Evolutionary conservation across 345 rosid species (phyloP).

Genomic region (Pugionium dolabratum): DNA sequence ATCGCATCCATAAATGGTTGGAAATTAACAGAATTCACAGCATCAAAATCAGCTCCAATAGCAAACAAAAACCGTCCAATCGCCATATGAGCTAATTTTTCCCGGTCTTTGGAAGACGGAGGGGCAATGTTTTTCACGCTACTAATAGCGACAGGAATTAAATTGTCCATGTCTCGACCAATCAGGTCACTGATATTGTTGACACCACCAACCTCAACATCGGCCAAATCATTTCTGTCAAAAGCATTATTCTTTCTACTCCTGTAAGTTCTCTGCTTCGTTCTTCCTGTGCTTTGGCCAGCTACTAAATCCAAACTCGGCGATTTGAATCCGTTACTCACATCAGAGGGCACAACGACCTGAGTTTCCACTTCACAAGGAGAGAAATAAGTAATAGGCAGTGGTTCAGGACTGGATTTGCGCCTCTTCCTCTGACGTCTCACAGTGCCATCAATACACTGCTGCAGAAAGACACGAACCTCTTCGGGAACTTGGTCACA

Average conservation of each 20-base stretch:
- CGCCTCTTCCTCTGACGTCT: slow-evolving; percentile 70
- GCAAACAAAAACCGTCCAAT: slow-evolving; percentile 70
- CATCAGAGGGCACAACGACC: slow-evolving; percentile 44
- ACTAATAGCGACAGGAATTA: slow-evolving; percentile 44
- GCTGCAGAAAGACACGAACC: slow-evolving; percentile 60
- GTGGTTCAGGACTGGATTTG: slow-evolving; percentile 51
- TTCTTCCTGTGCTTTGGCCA: slow-evolving; percentile 36
- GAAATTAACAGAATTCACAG: slow-evolving; percentile 67
- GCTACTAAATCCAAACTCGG: slow-evolving; percentile 25
- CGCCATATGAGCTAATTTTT: slow-evolving; percentile 51
- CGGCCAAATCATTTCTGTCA: slow-evolving; percentile 50
- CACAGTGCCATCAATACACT: slow-evolving; percentile 69
- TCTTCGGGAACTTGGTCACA: slow-evolving; percentile 69
- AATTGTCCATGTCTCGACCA: slow-evolving; percentile 41
- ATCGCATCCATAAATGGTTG: slow-evolving; percentile 67
- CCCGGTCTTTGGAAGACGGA: slow-evolving; percentile 41
- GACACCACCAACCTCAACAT: slow-evolving; percentile 39
- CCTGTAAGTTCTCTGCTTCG: slow-evolving; percentile 45
- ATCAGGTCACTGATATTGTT: slow-evolving; percentile 24
- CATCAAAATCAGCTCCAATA: slow-evolving; percentile 74
- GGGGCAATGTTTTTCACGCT: slow-evolving; percentile 39
- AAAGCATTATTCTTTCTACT: slow-evolving; percentile 44
- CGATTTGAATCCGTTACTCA: slow-evolving; percentile 31
- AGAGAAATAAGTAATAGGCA: slow-evolving; percentile 47
- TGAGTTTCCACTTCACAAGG: slow-evolving; percentile 42